Evolutionary conservation across 192 early-diverging fungal genomes (phyloP).

Genomic region (Dimargaris verticillata): DNA sequence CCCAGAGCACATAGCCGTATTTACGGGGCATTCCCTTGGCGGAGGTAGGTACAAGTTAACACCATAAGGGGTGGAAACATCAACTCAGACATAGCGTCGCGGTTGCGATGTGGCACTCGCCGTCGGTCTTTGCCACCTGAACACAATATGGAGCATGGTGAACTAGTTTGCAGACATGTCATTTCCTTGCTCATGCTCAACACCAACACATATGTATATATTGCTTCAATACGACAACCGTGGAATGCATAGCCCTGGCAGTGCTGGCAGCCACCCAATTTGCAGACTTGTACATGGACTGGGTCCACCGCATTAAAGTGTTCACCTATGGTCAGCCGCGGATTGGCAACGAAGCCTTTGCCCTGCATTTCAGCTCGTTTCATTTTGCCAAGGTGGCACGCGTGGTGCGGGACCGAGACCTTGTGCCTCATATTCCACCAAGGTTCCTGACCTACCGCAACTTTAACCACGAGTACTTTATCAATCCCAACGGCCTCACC

Average conservation of each 20-base stretch:
- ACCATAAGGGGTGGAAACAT: background rate
- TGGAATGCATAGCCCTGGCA: constrained; percentile 14
- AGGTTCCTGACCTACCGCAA: too few species aligned
- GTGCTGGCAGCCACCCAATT: constrained; percentile 18
- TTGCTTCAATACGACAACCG: too few species aligned
- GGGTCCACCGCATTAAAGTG: constrained; percentile 13
- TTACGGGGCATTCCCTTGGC: too few species aligned
- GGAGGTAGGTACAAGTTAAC: too few species aligned
- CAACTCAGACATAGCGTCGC: background rate
- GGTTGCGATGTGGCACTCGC: too few species aligned
- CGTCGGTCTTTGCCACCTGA: background rate
- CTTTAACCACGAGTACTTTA: too few species aligned
- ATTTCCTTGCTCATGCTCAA: too few species aligned
- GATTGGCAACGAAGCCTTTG: constrained; percentile 23
- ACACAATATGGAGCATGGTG: background rate
- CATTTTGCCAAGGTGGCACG: constrained; percentile 15
- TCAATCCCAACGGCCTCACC: too few species aligned
- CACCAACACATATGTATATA: too few species aligned
- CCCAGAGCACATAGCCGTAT: too few species aligned
- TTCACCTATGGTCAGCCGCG: constrained; percentile 27
- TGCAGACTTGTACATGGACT: constrained; percentile 12
- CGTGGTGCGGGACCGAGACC: constrained; percentile 21
- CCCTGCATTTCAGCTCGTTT: constrained; percentile 12
- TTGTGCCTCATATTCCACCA: constrained; percentile 18
- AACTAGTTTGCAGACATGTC: constrained; percentile 19